These are phyloP conservation scores for Gnomoniopsis smithogilvyi DNA, from an alignment of 2,329 filamentous ascomycete genomes.

Conservation along the genomic window DNA sequence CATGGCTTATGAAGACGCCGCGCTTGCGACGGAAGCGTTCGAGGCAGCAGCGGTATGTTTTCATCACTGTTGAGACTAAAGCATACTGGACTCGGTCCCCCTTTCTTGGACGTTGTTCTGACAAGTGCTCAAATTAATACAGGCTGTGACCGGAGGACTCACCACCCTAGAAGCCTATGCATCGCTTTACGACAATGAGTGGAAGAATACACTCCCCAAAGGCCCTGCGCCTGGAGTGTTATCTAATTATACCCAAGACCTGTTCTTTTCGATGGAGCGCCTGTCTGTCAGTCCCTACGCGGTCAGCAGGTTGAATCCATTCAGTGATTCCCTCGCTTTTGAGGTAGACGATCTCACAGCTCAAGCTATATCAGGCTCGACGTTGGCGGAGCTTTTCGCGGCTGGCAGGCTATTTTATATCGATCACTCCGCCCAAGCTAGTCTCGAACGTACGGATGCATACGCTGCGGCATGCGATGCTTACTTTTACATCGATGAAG, in stretches of 20 bases:
- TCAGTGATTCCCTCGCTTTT: conserved; percentile 34
- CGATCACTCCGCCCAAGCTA: conserved; percentile 36
- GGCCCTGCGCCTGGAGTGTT: conserved; percentile 34
- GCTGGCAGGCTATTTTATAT: conserved; percentile 40
- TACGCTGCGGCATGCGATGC: conserved; percentile 41
- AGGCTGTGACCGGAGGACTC: conserved; percentile 25
- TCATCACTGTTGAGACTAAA: no score
- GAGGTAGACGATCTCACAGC: conserved; percentile 28
- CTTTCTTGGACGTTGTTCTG: not conserved
- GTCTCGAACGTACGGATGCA: conserved; percentile 24
- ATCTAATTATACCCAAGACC: conserved; percentile 43
- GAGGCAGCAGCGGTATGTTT: conserved; percentile 8
- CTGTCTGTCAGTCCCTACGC: conserved; percentile 39
- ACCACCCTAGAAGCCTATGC: conserved; percentile 34
- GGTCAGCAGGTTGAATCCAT: conserved; percentile 30
- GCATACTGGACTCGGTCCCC: no score
- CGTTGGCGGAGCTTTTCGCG: conserved; percentile 29
- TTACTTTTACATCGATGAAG: conserved; percentile 42
- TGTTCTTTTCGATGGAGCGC: conserved; percentile 46
- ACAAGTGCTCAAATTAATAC: not conserved
- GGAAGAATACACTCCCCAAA: conserved; percentile 32
- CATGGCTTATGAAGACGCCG: not conserved
- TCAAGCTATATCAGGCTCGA: conserved; percentile 28
- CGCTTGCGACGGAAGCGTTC: not conserved
- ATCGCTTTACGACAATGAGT: conserved; percentile 39